Base-by-base conservation (phyloP, 2,329 filamentous ascomycete genomes). In the Hymenotorrendiella dingleyae region DNA sequence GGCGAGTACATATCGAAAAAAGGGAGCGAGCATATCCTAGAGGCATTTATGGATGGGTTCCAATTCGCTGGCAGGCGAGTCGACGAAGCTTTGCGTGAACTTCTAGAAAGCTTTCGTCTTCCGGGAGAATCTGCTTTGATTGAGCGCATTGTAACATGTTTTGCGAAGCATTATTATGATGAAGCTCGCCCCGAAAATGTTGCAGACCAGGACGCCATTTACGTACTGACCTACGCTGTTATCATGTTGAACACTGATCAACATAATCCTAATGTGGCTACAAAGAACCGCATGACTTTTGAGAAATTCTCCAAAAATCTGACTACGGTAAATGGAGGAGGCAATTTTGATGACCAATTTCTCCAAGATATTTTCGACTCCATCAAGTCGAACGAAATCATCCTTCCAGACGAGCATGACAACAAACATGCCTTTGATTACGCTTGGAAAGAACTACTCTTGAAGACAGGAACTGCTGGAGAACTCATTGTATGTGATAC, bases 181-280 rank as follows among this genome's bases (percentile, higher is more conserved):
- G 79, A 78, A 46, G 78, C 76, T 5, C 74, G 79, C 20, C 83
- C 86, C 0, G 77, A 84, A 41, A 84, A 82, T 17, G 81, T 97
- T 49, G 84, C 82, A 6, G 82, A 94, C 58, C 84, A 86, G 55
- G 93, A 98, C 62, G 81, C 89, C 6, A 82, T 93, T 17, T 98
- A 86, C 58, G 80, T 98, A 36, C 71, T 98, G 39, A 91, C 86
- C 0, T 98, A 98, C 61, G 93, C 90, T 27, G 94, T 96, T 57
- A 95, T 98, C 63, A 89, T 98, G 79, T 71, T 98, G 43, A 98
- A 98, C 60, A 96, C 91, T 1, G 93, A 98, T 60, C 85, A 94
- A 57, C 93, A 97, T 64, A 98, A 94, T 58, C 90, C 89, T 0
- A 97, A 96, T 54, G 65, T 97, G 49, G 89, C 80, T 54, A 65